Conservation (phyloP, 2,329 filamentous ascomycete genomes). For the Alternaria atra region DNA sequence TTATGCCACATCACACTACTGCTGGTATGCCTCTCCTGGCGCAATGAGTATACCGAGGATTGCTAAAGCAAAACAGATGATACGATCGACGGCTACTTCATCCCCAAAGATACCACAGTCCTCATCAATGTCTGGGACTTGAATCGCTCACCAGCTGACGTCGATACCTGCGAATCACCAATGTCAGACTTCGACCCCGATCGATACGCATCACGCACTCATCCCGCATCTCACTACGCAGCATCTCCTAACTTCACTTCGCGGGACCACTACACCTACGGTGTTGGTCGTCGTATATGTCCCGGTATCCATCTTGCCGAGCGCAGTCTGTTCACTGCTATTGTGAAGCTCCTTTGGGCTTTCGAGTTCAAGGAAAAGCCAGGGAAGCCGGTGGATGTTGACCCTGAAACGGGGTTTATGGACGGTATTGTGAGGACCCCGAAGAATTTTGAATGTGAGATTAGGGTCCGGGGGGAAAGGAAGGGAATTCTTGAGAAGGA, state of each 20-base stretch:
- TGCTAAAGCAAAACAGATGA: conserved; percentile 50
- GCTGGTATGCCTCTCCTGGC: background rate
- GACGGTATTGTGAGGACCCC: conserved; percentile 5
- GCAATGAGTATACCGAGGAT: background rate
- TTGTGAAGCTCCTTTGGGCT: conserved; percentile 60
- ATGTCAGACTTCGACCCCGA: conserved; percentile 46
- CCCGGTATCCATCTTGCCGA: conserved; percentile 63
- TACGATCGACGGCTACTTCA: conserved; percentile 49
- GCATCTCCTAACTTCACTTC: conserved; percentile 43
- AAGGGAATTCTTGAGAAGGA: background rate
- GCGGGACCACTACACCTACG: conserved; percentile 60
- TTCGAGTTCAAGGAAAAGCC: conserved; percentile 47
- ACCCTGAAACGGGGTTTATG: conserved; percentile 4
- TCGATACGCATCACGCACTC: conserved; percentile 43
- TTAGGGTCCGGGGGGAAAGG: background rate
- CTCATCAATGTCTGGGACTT: conserved; percentile 43
- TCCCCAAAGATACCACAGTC: conserved; percentile 38
- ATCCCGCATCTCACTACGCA: conserved; percentile 50
- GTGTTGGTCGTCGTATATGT: conserved; percentile 60
- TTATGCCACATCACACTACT: background rate
- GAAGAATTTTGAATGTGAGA: conserved; percentile 2
- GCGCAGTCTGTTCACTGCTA: conserved; percentile 56
- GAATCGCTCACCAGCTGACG: conserved; percentile 24
- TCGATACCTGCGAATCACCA: conserved; percentile 26
- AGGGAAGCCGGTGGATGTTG: conserved; percentile 2